These are phyloP conservation scores for Actinomortierella wolfii DNA, from an alignment of 371 early-diverging fungal species.

Conservation along the genomic window DNA sequence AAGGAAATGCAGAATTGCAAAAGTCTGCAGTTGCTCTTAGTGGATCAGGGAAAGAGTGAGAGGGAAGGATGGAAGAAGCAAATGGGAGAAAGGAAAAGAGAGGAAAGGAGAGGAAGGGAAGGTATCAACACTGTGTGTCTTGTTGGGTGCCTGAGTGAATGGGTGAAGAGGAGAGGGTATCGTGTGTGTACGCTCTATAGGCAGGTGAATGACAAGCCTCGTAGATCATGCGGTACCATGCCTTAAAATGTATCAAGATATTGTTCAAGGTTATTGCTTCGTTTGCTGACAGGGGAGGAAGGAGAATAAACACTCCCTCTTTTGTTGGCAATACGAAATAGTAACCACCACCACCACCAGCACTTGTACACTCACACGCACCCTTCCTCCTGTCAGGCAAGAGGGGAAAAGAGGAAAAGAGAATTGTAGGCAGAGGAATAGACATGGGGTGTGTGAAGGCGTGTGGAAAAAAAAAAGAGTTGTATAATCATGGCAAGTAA, in stretches of 20 bases:
- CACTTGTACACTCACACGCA: too few species aligned
- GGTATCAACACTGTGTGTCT: not conserved
- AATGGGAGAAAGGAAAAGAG: not conserved
- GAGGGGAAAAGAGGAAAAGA: not conserved
- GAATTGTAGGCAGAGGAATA: not conserved
- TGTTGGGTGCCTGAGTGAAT: not conserved
- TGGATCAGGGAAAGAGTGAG: not conserved
- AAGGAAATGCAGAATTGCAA: too few species aligned
- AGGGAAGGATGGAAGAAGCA: conserved; percentile 13
- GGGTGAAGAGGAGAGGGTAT: not conserved
- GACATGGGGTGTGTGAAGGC: not conserved
- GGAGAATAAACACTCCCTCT: too few species aligned
- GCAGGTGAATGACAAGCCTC: too few species aligned
- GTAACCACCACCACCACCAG: too few species aligned
- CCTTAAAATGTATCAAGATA: too few species aligned
- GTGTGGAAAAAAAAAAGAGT: not conserved
- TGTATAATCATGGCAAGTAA: not conserved
- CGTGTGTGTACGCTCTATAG: conserved; percentile 11
- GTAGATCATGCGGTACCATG: too few species aligned
- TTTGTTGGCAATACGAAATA: too few species aligned
- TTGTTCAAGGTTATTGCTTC: too few species aligned
- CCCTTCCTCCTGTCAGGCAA: too few species aligned
- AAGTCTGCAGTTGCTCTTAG: too few species aligned
- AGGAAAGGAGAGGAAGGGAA: not conserved
- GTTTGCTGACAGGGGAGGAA: too few species aligned